Base-by-base conservation (phyloP, 805 yeast genomes). In the Barnettozyma vustinii region DNA sequence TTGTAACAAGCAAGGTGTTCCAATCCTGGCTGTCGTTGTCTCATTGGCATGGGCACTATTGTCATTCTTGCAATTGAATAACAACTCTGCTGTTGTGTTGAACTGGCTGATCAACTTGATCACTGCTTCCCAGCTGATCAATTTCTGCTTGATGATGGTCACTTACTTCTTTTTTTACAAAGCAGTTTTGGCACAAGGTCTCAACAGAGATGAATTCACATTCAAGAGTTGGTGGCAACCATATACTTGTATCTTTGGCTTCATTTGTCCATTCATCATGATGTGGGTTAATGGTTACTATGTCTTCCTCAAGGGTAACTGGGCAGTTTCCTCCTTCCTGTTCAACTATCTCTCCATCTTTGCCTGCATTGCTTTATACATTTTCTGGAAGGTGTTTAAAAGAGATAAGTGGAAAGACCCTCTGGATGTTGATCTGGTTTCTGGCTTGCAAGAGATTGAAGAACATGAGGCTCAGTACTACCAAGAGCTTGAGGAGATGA, bases 321-420 rank as follows among this genome's bases (percentile, higher is more conserved):
- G 92, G 90, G 63, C 72, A 18, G 73, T 74, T 18, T 72, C 80
- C 50, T 68, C 72, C 9, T 88, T 88, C 66, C 69, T 87, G 56
- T 85, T 80, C 66, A 77, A 77, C 58, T 88, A 88, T 60, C 70
- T 88, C 51, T 83, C 85, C 83, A 74, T 87, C 12, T 86, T 87
- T 50, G 64, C 80, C 44, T 74, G 73, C 49, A 57, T 79, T 32
- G 73, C 56, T 1, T 64, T 79, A n/a, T 81, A 68, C 50, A 26
- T 76, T 9, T 61, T 66, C 36, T 80, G 85, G 77, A 82, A 83
- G 57, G 44, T 80, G 4, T 40, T 69, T 47, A 78, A 77, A 48
- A 71, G 74, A 47, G 75, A 81, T 16, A 71, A 70, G 45, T 68
- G 74, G 62, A 69, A 68, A 48, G 61, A 67, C 5, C 73, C 79